Conservation (phyloP, 2,329 filamentous ascomycete species). For the Aspergillus transmontanensis region DNA sequence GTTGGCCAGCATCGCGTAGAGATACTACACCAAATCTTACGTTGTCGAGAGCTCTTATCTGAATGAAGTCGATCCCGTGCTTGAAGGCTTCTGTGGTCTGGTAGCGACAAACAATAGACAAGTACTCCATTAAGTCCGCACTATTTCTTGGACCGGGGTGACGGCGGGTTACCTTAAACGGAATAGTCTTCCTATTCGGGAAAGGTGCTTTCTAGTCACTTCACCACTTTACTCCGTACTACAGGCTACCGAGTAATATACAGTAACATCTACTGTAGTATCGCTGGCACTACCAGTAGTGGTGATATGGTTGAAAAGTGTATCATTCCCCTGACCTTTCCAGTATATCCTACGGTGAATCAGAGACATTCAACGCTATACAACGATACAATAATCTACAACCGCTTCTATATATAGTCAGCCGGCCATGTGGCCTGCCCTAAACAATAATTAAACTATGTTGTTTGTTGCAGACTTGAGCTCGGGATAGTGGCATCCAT, state of each 20-base stretch:
- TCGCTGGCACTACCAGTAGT: background rate
- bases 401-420: background rate
- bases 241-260: background rate
- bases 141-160: background rate
- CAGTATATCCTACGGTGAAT: too few species aligned
- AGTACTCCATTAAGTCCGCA: background rate
- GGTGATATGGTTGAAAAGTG: too few species aligned
- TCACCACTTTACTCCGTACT: background rate
- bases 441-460: background rate
- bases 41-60: background rate
- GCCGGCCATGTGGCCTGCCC: background rate
- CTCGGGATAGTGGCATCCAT: background rate
- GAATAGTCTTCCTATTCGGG: background rate
- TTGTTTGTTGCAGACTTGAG: background rate
- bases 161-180: background rate
- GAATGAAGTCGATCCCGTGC: background rate
- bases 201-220: background rate
- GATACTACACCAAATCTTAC: background rate
- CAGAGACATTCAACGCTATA: background rate
- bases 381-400: background rate
- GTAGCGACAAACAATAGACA: slow-evolving; percentile 15
- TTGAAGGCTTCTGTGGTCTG: background rate
- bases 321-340: background rate
- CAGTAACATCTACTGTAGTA: background rate
- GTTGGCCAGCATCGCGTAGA: slow-evolving; percentile 2